phyloP scores from a whole-genome alignment of 2,329 filamentous ascomycete species.

The Huntiella bhutanensis region DNA sequence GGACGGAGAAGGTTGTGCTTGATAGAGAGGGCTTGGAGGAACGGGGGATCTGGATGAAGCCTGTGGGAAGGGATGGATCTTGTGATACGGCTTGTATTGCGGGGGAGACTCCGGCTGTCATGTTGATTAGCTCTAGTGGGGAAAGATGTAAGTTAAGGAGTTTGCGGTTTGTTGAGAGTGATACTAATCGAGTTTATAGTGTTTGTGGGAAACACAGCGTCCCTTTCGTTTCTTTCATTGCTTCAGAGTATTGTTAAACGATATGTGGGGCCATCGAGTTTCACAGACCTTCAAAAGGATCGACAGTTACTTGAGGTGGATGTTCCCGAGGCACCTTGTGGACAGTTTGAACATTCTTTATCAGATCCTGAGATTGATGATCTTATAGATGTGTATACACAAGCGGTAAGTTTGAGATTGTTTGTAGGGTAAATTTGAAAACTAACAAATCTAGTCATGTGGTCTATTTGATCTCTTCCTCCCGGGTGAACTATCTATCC shows the following conservation, averaged over 20 bases:
- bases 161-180: not conserved
- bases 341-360: slow-evolving; percentile 2
- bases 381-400: slow-evolving; percentile 9
- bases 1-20: not conserved
- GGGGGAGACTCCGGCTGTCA: slow-evolving; percentile 5
- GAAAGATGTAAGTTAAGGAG: slow-evolving; percentile 5
- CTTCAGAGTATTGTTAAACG: slow-evolving; percentile 11
- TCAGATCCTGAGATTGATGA: slow-evolving; percentile 2
- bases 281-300: slow-evolving; percentile 11
- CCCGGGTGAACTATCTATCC: slow-evolving; percentile 3
- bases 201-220: slow-evolving; percentile 10
- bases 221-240: slow-evolving; percentile 11
- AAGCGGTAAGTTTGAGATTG: slow-evolving; percentile 9
- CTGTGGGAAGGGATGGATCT: not conserved
- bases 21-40: not conserved
- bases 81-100: not conserved
- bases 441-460: slow-evolving; percentile 5
- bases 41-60: not conserved
- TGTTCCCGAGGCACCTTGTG: slow-evolving; percentile 4
- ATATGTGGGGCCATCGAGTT: slow-evolving; percentile 10
- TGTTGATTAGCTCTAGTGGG: slow-evolving; percentile 9
- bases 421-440: not conserved
- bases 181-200: slow-evolving; percentile 4
- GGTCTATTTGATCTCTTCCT: slow-evolving; percentile 12
- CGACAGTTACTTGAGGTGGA: slow-evolving; percentile 9